Evolutionary conservation across 345 rosid species (phyloP).

Genomic region (Angophora floribunda): DNA sequence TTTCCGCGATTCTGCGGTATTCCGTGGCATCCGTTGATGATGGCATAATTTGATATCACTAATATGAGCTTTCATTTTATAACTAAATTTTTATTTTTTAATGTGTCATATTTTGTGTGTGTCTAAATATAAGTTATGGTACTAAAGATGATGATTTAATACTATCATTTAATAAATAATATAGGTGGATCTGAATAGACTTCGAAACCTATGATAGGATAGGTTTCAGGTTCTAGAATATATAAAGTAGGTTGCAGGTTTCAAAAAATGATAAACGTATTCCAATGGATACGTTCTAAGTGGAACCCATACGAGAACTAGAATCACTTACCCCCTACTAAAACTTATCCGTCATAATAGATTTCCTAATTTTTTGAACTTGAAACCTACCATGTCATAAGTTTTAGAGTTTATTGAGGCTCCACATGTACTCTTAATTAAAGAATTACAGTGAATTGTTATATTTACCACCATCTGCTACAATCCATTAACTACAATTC

Average conservation of each 20-base stretch:
- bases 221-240: background rate
- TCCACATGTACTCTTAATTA: background rate
- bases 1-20: background rate
- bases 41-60: background rate
- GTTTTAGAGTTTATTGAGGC: accelerated
- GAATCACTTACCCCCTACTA: no score
- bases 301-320: background rate
- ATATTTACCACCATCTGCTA: no score
- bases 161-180: no score
- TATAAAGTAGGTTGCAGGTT: background rate
- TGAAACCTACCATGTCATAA: background rate
- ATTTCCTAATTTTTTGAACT: background rate
- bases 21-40: background rate
- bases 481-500: no score
- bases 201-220: background rate
- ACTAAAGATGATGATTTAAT: no score
- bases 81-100: no score
- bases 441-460: background rate
- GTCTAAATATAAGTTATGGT: background rate
- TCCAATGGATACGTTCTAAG: no score
- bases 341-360: background rate
- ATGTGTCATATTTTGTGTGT: background rate
- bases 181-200: background rate
- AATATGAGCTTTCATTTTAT: no score
- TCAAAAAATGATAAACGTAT: background rate